Conservation (phyloP, 2,329 filamentous ascomycete species). For the Colletotrichum brevisporum region DNA sequence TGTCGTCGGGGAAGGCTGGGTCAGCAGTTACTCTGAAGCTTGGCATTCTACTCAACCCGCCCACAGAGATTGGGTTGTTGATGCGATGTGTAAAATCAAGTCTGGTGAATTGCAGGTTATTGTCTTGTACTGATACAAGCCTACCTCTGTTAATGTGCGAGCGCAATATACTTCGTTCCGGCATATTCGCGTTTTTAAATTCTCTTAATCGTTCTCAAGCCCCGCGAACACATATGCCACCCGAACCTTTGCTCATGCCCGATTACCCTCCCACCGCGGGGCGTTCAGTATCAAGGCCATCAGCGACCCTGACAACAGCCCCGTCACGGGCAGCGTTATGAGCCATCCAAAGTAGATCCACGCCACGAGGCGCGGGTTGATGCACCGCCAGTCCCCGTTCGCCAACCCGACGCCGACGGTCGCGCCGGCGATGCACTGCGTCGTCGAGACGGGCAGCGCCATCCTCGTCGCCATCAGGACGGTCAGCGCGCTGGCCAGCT, state of each 20-base stretch:
- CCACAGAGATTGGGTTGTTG: not conserved
- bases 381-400: constrained; percentile 63
- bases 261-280: constrained; percentile 52
- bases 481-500: constrained; percentile 65
- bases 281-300: constrained; percentile 70
- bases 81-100: not conserved
- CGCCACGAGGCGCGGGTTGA: constrained; percentile 63
- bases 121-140: no score
- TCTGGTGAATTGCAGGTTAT: not conserved
- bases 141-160: no score
- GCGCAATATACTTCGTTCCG: no score
- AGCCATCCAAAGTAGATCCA: constrained; percentile 66
- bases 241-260: not conserved
- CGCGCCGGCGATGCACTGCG: constrained; percentile 67
- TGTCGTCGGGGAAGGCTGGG: constrained; percentile 20
- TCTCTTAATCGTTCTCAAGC: no score
- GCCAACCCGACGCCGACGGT: constrained; percentile 66
- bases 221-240: no score
- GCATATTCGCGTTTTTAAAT: no score
- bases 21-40: no score
- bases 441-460: constrained; percentile 62
- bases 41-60: no score
- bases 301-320: constrained; percentile 63
- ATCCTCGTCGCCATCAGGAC: constrained; percentile 68
- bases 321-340: constrained; percentile 65